Conservation (phyloP, 805 yeast species). For the Candida andamanensis region DNA sequence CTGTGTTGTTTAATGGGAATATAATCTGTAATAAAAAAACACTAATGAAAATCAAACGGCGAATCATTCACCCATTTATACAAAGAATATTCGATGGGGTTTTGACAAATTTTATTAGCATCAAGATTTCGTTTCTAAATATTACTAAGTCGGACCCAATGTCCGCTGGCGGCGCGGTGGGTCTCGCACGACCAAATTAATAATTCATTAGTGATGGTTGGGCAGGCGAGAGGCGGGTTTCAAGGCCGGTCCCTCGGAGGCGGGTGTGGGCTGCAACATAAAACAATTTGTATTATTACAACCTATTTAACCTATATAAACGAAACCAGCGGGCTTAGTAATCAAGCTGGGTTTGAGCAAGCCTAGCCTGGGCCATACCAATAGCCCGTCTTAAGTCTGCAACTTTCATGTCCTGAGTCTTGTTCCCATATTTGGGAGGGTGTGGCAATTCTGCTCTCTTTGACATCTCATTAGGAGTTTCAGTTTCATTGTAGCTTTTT, state of each 20-base stretch:
- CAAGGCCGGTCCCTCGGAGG: too few species aligned
- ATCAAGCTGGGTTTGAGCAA: too few species aligned
- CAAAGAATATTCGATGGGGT: background rate
- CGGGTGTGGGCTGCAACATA: too few species aligned
- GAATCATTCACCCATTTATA: conserved; percentile 4
- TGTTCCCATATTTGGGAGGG: background rate
- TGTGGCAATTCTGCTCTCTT: background rate
- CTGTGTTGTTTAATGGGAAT: background rate
- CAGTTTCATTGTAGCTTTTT: background rate
- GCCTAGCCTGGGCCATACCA: background rate
- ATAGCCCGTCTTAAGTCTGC: background rate
- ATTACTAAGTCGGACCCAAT: background rate
- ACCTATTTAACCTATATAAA: background rate
- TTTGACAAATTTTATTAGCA: background rate
- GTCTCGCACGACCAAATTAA: background rate
- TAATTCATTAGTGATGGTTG: background rate
- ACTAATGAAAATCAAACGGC: background rate
- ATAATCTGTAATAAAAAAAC: conserved; percentile 3
- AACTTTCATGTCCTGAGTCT: background rate
- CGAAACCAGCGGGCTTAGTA: background rate
- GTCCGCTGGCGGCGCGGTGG: background rate
- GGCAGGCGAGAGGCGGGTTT: background rate
- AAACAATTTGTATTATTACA: background rate
- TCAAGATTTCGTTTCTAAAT: conserved; percentile 2
- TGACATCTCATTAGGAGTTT: background rate